These are phyloP conservation scores for Clarkia xantiana DNA, from an alignment of 345 rosid genomes.

Conservation along the genomic window DNA sequence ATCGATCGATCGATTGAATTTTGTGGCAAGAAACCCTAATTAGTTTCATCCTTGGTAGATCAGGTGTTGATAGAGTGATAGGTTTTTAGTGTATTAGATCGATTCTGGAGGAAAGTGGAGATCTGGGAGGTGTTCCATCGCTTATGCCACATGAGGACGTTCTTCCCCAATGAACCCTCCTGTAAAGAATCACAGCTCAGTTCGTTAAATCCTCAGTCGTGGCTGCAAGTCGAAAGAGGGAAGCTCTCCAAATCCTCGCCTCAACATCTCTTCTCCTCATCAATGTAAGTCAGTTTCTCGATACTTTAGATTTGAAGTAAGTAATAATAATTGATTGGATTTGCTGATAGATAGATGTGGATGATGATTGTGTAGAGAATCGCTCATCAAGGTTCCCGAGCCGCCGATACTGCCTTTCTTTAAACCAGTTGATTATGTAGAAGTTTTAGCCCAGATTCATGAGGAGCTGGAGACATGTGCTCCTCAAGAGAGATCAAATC, in stretches of 20 bases:
- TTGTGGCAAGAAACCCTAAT: constrained; percentile 13
- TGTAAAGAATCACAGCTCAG: constrained; percentile 74
- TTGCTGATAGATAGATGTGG: constrained; percentile 3
- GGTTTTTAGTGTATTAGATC: constrained; percentile 9
- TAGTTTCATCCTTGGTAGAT: background rate
- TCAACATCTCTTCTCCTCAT: constrained; percentile 35
- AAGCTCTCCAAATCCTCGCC: constrained; percentile 47
- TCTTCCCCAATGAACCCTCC: constrained; percentile 67
- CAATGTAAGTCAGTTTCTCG: constrained; percentile 39
- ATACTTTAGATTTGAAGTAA: no score
- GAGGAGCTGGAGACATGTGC: constrained; percentile 87
- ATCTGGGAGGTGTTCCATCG: constrained; percentile 85
- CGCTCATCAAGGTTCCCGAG: constrained; percentile 87
- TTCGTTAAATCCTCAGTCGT: constrained; percentile 87
- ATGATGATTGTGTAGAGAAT: constrained; percentile 46
- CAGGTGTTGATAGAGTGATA: constrained; percentile 5
- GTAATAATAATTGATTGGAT: no score
- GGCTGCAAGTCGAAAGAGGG: constrained; percentile 99
- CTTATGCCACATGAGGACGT: constrained; percentile 85
- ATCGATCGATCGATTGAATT: background rate
- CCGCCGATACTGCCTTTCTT: constrained; percentile 58
- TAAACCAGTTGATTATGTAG: constrained; percentile 86
- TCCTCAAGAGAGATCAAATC: constrained; percentile 45
- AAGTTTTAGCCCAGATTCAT: constrained; percentile 90
- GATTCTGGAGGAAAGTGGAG: constrained; percentile 54